Evolutionary conservation across 352 stramenopile species (phyloP).

Genomic region (Hyaloperonospora arabidopsidis): DNA sequence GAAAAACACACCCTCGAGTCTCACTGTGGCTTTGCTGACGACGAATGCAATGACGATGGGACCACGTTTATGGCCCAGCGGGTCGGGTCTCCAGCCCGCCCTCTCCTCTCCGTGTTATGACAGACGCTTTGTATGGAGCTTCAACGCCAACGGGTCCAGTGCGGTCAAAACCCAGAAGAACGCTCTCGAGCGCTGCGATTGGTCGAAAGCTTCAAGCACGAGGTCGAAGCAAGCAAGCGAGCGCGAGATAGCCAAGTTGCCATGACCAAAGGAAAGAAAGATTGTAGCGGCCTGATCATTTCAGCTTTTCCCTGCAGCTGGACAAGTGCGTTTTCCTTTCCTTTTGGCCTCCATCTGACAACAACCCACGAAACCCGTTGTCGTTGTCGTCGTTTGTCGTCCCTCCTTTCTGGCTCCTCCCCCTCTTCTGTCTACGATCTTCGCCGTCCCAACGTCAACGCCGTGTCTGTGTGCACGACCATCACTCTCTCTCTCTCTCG

Average conservation of each 20-base stretch:
- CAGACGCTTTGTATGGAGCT: slow-evolving; percentile 16
- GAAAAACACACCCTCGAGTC: too few species aligned
- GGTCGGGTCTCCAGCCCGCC: slow-evolving; percentile 8
- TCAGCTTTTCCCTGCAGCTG: slow-evolving; percentile 50
- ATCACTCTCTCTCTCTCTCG: slow-evolving; percentile 22
- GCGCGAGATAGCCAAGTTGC: not conserved
- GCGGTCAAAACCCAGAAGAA: slow-evolving; percentile 21
- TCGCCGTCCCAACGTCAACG: too few species aligned
- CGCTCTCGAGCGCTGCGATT: slow-evolving; percentile 18
- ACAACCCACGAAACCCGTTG: not conserved
- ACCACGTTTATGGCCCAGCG: slow-evolving; percentile 8
- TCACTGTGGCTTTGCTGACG: not conserved
- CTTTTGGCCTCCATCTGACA: slow-evolving; percentile 2
- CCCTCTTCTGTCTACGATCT: too few species aligned
- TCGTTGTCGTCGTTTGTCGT: slow-evolving; percentile 19
- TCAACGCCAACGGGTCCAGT: slow-evolving; percentile 16
- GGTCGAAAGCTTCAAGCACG: slow-evolving; percentile 18
- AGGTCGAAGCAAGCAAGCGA: slow-evolving; percentile 4
- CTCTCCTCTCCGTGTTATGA: slow-evolving; percentile 13
- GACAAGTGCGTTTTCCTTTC: slow-evolving; percentile 26
- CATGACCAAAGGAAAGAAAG: slow-evolving; percentile 28
- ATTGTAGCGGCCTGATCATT: slow-evolving; percentile 44
- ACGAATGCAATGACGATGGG: not conserved
- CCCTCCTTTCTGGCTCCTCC: too few species aligned
- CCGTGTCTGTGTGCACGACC: slow-evolving; percentile 25